Percentiles rank a stretch among this genome's conserved stretches.
Evolutionary conservation across 78 protist species (phyloP).

Genomic region (Diacronema lutheri): DNA sequence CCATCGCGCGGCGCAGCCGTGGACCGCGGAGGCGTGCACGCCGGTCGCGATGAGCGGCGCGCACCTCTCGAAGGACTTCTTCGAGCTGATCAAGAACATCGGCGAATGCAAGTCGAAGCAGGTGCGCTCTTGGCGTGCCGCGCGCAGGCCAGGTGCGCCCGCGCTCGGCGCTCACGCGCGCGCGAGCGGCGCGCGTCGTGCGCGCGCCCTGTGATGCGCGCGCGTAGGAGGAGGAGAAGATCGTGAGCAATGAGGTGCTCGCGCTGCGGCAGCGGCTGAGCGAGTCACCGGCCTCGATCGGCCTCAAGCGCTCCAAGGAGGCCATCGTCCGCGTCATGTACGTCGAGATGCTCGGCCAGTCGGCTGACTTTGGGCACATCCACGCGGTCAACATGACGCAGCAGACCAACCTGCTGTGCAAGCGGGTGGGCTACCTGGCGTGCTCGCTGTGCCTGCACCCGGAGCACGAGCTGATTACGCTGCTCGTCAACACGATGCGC

Average conservation of each 20-base stretch:
- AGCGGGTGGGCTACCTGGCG: slow-evolving; percentile 70
- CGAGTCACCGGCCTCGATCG: neutral
- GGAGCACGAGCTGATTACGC: slow-evolving; percentile 62
- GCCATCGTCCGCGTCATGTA: slow-evolving; percentile 60
- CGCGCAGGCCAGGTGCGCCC: too few relatives aligned
- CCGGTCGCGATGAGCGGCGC: slow-evolving; percentile 5
- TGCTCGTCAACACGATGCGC: slow-evolving; percentile 69
- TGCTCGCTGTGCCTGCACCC: slow-evolving; percentile 44
- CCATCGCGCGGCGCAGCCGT: too few relatives aligned
- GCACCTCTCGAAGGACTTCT: slow-evolving; percentile 29
- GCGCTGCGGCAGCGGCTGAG: neutral
- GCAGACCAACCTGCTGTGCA: slow-evolving; percentile 26
- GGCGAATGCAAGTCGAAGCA: slow-evolving; percentile 56
- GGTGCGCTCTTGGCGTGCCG: neutral
- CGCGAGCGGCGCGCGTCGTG: too few relatives aligned
- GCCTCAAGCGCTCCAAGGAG: slow-evolving; percentile 47
- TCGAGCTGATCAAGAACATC: slow-evolving; percentile 42
- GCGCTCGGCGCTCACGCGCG: too few relatives aligned
- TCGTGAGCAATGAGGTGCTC: slow-evolving; percentile 9
- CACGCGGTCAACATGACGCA: slow-evolving; percentile 78
- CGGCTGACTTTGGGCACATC: slow-evolving; percentile 67
- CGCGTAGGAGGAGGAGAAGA: slow-evolving; percentile 29
- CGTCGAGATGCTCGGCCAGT: slow-evolving; percentile 81
- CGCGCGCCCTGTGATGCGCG: too few relatives aligned
- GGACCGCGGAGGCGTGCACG: too few relatives aligned